Evolutionary conservation across 257 asterid genomes (phyloP), one percentile per base, ranked within the genome.

Genomic region (Ballota nigra): DNA sequence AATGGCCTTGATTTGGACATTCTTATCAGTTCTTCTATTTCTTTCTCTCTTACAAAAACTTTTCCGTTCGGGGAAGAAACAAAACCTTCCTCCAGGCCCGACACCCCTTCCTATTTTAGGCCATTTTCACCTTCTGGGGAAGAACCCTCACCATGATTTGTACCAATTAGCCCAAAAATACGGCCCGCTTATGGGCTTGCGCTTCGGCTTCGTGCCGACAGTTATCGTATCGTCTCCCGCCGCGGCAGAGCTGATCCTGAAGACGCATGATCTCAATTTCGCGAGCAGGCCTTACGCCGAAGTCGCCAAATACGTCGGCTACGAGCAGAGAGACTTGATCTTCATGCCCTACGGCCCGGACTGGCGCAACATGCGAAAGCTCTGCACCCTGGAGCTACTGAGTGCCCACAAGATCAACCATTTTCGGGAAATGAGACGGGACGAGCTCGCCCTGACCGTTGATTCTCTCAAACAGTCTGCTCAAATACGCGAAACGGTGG

Each of bases 191-290:
- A 75, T 79, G 61, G 6, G 20, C 55, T 8, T 71, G 47, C 72
- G 72, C 52, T 28, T 75, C 22, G 80, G 80, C 59, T 66, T 36
- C 33, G 38, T 47, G 26, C 80, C 80, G 11, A 34, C 66, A 41
- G 22, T 79, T 6, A 74, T 80, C 15, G 75, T 77, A 2, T 80
- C 84, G 5, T 73, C 82, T 1, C 69, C 82, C 0, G 73, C 68
- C 1, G 63, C 29, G 0, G 85, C 81, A 0, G 81, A 80, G 81
- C 81, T 71, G 4, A 45, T 75, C 55, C 84, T 80, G 23, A 80
- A 71, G 38, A 80, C 76, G 0, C 75, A 80, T 49, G 84, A 75
- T 23, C 47, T 34, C 8, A 24, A 24, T 23, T 36, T 80, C 40
- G 72, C 73, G 16, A 59, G 59, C 75, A n/a, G 81, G 78, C 36